phyloP scores from a whole-genome alignment of 805 yeast genomes.

The Maudiozyma saulgeensis region DNA sequence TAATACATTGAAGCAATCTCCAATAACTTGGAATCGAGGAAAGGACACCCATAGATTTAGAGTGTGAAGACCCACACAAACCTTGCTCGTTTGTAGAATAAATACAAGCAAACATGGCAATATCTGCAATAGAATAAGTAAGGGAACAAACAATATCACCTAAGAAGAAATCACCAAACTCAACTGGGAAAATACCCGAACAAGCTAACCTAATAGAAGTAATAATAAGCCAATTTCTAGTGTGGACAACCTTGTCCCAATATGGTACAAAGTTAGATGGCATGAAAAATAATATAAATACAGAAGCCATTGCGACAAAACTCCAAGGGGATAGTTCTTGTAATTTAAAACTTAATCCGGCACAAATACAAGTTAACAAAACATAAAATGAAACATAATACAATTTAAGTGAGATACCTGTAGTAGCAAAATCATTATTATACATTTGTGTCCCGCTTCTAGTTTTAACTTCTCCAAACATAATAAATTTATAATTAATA shows the following conservation, averaged over 20 bases:
- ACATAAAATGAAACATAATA: constrained; percentile 54
- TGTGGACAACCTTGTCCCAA: constrained; percentile 33
- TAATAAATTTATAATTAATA: constrained; percentile 84
- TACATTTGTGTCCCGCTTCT: constrained; percentile 37
- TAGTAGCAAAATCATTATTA: constrained; percentile 31
- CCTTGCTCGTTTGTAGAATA: constrained; percentile 45
- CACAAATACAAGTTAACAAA: constrained; percentile 47
- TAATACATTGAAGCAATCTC: constrained; percentile 81
- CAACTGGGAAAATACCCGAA: constrained; percentile 90
- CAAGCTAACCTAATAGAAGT: constrained; percentile 63
- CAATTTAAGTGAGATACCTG: constrained; percentile 36
- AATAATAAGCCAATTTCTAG: constrained; percentile 70
- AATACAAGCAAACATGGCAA: constrained; percentile 77
- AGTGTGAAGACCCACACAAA: constrained; percentile 67
- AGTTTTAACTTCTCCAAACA: constrained; percentile 63
- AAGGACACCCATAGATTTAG: constrained; percentile 74
- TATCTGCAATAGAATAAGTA: constrained; percentile 78
- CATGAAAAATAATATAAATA: constrained; percentile 10
- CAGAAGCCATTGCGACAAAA: constrained; percentile 33
- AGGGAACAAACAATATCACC: constrained; percentile 88
- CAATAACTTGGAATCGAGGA: constrained; percentile 79
- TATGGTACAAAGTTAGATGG: constrained; percentile 22
- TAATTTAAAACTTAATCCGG: constrained; percentile 67
- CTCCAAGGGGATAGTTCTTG: constrained; percentile 70
- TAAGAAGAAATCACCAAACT: constrained; percentile 83